Evolutionary conservation across 2,329 filamentous ascomycete genomes (phyloP).

Genomic region (Ramularia endophylla): DNA sequence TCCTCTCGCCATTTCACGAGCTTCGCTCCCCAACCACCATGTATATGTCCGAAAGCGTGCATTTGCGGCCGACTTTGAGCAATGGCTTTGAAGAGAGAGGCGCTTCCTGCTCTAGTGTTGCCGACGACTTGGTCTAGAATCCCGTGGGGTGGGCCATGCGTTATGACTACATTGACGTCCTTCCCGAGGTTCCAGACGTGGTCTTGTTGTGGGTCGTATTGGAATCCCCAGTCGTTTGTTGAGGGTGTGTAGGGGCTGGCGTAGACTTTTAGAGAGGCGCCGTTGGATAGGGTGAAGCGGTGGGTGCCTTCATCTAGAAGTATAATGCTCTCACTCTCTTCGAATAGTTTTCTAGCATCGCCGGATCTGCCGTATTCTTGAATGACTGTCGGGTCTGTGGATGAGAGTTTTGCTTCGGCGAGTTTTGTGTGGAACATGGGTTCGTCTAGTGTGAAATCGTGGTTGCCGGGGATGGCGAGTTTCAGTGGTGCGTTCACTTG

Average conservation of each 20-base stretch:
- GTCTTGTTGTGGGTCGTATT: conserved; percentile 46
- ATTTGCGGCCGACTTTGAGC: conserved; percentile 46
- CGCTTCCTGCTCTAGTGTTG: conserved; percentile 46
- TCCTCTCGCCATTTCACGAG: conserved; percentile 35
- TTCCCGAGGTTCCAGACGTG: conserved; percentile 28
- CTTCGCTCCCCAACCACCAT: conserved; percentile 48
- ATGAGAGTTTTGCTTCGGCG: neutral
- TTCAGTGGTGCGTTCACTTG: conserved; percentile 50
- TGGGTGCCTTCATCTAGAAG: conserved; percentile 53
- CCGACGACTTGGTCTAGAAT: conserved; percentile 42
- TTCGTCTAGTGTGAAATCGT: conserved; percentile 53
- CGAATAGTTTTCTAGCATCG: conserved; percentile 18
- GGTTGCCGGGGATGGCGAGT: conserved; percentile 58
- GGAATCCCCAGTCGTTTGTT: conserved; percentile 47
- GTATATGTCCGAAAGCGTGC: conserved; percentile 61
- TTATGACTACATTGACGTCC: conserved; percentile 53
- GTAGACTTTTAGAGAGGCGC: conserved; percentile 48
- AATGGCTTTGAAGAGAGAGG: conserved; percentile 48
- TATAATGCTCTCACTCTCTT: conserved; percentile 43
- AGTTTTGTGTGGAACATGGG: conserved; percentile 13
- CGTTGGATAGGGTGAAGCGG: conserved; percentile 43
- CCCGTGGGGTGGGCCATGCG: conserved; percentile 53
- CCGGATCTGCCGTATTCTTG: conserved; percentile 8
- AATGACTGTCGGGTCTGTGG: conserved; percentile 3
- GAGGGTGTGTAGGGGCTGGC: conserved; percentile 51